Percentiles rank a stretch among this genome's conserved stretches.
Evolutionary conservation across 129 eudicot genomes (phyloP).

Genomic region (carrot (Daucus carota)): DNA sequence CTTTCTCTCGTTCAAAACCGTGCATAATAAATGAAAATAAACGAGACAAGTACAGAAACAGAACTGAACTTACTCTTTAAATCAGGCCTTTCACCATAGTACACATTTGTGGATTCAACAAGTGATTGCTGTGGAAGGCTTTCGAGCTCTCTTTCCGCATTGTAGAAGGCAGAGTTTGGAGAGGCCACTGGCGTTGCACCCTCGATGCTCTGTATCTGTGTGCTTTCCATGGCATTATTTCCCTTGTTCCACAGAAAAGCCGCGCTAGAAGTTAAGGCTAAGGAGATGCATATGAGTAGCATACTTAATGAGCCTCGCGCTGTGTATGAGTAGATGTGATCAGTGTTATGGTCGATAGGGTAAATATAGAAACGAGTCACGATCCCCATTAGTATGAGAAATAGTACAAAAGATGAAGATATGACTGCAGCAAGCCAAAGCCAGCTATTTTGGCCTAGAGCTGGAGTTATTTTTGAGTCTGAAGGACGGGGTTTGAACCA

Average conservation of each 20-base stretch:
- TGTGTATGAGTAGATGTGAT: conserved; percentile 20
- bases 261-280: conserved; percentile 23
- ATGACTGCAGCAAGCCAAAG: conserved; percentile 49
- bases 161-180: conserved; percentile 2
- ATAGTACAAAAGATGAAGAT: conserved; percentile 38
- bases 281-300: conserved; percentile 33
- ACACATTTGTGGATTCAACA: conserved; percentile 26
- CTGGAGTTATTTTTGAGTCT: conserved; percentile 38
- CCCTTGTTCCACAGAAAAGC: conserved; percentile 56
- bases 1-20: too few species aligned
- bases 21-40: too few species aligned
- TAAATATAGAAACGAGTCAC: conserved; percentile 43
- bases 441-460: conserved; percentile 39
- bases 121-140: conserved; percentile 44
- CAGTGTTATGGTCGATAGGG: conserved; percentile 45
- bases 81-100: conserved; percentile 54
- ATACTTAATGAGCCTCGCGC: conserved; percentile 24
- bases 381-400: conserved; percentile 33
- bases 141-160: conserved; percentile 42
- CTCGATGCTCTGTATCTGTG: conserved; percentile 21
- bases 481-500: conserved; percentile 33
- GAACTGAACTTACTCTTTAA: conserved; percentile 44
- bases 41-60: too few species aligned
- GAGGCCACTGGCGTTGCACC: conserved; percentile 18
- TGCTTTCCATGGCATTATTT: conserved; percentile 24